Evolutionary conservation across 768 basidiomycete species (phyloP).

Genomic region (Hygrocybe coccinea): DNA sequence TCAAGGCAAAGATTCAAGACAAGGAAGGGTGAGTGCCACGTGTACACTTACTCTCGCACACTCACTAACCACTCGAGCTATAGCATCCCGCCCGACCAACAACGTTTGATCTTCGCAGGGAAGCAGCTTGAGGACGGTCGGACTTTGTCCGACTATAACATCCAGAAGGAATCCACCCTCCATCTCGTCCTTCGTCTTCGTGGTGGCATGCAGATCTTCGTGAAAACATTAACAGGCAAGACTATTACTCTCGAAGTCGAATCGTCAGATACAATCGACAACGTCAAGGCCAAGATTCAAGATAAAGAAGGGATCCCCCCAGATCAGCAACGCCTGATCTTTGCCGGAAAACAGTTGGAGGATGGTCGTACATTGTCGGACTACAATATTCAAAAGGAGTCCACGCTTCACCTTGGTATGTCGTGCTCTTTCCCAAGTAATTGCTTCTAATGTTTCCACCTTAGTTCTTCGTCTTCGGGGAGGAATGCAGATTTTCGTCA

Average conservation of each 20-base stretch:
- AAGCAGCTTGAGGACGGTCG: conserved; percentile 92
- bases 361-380: conserved; percentile 87
- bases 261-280: conserved; percentile 89
- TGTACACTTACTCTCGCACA: background rate
- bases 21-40: conserved; percentile 39
- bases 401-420: conserved; percentile 68
- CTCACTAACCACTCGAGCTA: conserved; percentile 3
- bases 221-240: conserved; percentile 84
- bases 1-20: conserved; percentile 78
- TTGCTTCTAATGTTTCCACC: background rate
- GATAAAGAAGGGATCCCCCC: conserved; percentile 82
- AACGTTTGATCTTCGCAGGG: conserved; percentile 87
- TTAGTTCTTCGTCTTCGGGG: conserved; percentile 77
- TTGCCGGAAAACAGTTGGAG: conserved; percentile 92
- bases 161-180: conserved; percentile 84
- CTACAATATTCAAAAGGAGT: conserved; percentile 81
- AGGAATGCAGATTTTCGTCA: conserved; percentile 88
- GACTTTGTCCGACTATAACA: conserved; percentile 86
- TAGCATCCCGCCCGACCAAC: conserved; percentile 75
- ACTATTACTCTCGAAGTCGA: conserved; percentile 95
- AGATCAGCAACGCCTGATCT: conserved; percentile 86
- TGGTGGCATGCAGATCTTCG: conserved; percentile 89
- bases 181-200: conserved; percentile 82
- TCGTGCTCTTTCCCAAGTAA: conserved; percentile 67
- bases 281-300: conserved; percentile 79